Evolutionary conservation across 2,329 filamentous ascomycete genomes (phyloP).

Genomic region (Xylaria sp.): DNA sequence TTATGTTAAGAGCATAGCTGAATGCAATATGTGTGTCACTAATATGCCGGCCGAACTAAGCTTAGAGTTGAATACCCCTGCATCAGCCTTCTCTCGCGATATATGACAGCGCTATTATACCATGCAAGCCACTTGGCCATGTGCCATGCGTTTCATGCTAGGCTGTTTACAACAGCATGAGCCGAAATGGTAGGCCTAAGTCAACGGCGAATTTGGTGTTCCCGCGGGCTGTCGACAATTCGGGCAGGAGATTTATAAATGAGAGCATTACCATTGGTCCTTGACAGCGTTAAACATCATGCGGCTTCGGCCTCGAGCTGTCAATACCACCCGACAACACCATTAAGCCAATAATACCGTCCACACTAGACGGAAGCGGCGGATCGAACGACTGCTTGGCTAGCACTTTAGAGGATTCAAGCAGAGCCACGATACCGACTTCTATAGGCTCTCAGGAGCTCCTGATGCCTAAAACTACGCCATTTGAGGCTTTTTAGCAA

Average conservation of each 20-base stretch:
- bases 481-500: constrained; percentile 6
- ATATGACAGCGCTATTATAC: constrained; percentile 13
- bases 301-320: constrained; percentile 10
- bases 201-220: not conserved
- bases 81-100: constrained; percentile 12
- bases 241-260: constrained; percentile 31
- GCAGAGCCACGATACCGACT: constrained; percentile 9
- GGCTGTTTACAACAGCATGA: not conserved
- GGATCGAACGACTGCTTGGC: constrained; percentile 1
- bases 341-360: constrained; percentile 6
- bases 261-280: constrained; percentile 20
- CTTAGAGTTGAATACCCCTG: constrained; percentile 4
- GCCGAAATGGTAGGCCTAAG: constrained; percentile 4
- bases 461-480: constrained; percentile 10
- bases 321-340: constrained; percentile 15
- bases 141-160: constrained; percentile 18
- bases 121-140: constrained; percentile 10
- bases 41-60: not conserved
- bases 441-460: not conserved
- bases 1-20: constrained; percentile 4
- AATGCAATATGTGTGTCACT: not conserved
- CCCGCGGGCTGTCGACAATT: constrained; percentile 20
- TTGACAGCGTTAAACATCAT: constrained; percentile 8
- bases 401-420: not conserved
- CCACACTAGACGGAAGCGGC: not conserved